Conservation (phyloP, 164 flowering plant species). For the Platanus orientalis region DNA sequence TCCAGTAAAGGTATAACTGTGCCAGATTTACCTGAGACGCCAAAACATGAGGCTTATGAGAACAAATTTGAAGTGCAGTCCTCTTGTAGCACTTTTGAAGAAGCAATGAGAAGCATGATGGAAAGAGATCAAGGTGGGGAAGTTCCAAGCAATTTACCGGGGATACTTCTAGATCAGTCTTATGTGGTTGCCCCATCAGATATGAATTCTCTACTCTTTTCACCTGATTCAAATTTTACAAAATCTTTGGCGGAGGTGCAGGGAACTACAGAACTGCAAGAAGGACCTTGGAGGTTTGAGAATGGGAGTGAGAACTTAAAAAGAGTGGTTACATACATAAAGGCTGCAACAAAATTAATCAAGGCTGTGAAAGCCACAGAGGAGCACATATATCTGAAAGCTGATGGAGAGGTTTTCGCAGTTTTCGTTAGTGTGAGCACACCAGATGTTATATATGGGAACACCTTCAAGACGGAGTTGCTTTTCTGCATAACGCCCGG, state of each 20-base stretch:
- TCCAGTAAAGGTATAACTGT: slow-evolving; percentile 18
- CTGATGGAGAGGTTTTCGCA: slow-evolving; percentile 73
- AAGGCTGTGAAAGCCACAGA: slow-evolving; percentile 86
- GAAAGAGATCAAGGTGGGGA: slow-evolving; percentile 56
- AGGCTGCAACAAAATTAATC: slow-evolving; percentile 62
- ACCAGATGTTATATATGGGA: slow-evolving; percentile 85
- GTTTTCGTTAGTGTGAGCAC: slow-evolving; percentile 67
- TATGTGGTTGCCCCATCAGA: slow-evolving; percentile 59
- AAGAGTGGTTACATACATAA: slow-evolving; percentile 59
- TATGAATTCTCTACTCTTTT: slow-evolving; percentile 64
- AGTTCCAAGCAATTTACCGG: slow-evolving; percentile 61
- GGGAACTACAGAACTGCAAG: slow-evolving; percentile 64
- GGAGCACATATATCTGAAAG: slow-evolving; percentile 80
- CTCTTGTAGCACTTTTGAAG: slow-evolving; percentile 55
- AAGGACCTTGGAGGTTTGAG: slow-evolving; percentile 74
- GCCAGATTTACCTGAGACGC: slow-evolving; percentile 35
- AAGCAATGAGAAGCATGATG: slow-evolving; percentile 47
- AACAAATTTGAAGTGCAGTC: slow-evolving; percentile 40
- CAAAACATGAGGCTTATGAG: slow-evolving; percentile 33
- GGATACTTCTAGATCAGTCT: slow-evolving; percentile 67
- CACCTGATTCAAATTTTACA: slow-evolving; percentile 58
- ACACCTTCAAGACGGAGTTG: slow-evolving; percentile 61
- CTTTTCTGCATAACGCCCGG: slow-evolving; percentile 83
- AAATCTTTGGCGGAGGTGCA: slow-evolving; percentile 55
- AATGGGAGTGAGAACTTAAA: slow-evolving; percentile 51